A percentile compares a stretch with the other conserved stretches of the same genome.
phyloP scores from a whole-genome alignment of 2,329 filamentous ascomycete species.

The Colletotrichum nymphaeae region DNA sequence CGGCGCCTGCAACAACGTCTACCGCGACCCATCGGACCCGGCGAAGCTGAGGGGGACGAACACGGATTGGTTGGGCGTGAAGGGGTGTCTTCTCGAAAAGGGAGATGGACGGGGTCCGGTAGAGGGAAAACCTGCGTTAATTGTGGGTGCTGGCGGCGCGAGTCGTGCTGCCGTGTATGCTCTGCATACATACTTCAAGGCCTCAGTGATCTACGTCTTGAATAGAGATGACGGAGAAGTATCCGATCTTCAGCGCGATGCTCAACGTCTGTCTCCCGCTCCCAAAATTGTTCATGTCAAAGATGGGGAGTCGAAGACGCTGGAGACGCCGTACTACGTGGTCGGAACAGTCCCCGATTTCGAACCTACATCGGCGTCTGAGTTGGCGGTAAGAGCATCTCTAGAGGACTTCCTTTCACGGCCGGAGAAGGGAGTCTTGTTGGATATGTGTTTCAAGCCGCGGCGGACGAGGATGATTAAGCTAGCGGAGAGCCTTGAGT shows the following conservation, averaged over 20 bases:
- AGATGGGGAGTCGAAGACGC: constrained; percentile 38
- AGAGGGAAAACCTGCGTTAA: constrained; percentile 42
- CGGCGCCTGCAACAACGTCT: constrained; percentile 52
- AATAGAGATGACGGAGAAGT: constrained; percentile 48
- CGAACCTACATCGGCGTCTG: constrained; percentile 43
- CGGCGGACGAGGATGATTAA: constrained; percentile 49
- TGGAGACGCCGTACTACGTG: constrained; percentile 46
- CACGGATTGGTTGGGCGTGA: constrained; percentile 56
- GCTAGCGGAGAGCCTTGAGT: constrained; percentile 45
- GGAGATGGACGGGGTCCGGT: constrained; percentile 32
- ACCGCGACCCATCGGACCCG: constrained; percentile 38
- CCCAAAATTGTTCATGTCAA: constrained; percentile 45
- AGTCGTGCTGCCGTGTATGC: constrained; percentile 53
- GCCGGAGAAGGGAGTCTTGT: constrained; percentile 45
- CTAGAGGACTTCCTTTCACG: constrained; percentile 43
- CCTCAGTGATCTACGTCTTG: constrained; percentile 47
- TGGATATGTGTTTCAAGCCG: constrained; percentile 58
- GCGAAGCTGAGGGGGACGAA: constrained; percentile 50
- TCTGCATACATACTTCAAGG: constrained; percentile 42
- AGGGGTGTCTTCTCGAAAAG: constrained; percentile 44
- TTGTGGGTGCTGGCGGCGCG: constrained; percentile 55
- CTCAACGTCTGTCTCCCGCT: constrained; percentile 32
- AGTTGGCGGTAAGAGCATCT: constrained; percentile 41
- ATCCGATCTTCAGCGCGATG: constrained; percentile 41
- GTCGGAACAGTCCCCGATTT: constrained; percentile 53